Evolutionary conservation across 2,329 filamentous ascomycete species (phyloP), one percentile per base, ranked within the genome.

Genomic region (Emericellopsis cladophorae): DNA sequence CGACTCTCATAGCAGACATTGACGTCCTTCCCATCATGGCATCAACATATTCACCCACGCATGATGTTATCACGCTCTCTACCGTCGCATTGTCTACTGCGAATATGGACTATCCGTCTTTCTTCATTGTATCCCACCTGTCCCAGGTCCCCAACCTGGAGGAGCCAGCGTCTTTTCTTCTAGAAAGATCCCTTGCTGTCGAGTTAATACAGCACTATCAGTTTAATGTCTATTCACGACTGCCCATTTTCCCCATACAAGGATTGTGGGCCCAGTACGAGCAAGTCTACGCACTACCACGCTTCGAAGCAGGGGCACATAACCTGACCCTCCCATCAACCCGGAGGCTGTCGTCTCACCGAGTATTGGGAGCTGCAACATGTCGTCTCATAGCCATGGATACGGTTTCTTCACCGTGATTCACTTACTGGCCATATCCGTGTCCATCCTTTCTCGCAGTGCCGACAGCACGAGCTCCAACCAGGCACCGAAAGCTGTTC

Each of bases 241-340:
- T 52, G 32, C 50, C 50, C 2, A 51, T 52, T 36, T 52, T 52
- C 31, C 51, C 50, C 2, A 42, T 51, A 18, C 49, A 51, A 34
- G 50, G 50, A 2, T 51, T 52, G 42, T 51, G 48, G 50, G 45
- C 45, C 2, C 50, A 52, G 44, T 51, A 51, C 37, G 41, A 50
- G 34, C 44, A 47, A 10, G 48, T 52, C n/a, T 52, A 47, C 32
- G 18, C 18, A 21, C 18, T 21, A 21, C 18, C 18, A 21, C 18
- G 5, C 18, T 21, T 21, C 18, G 18, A 21, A 26, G n/a, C 14
- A 9, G 12, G n/a, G 37, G 29, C 26, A 18, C 37, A 21, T 50
- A 42, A 50, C 31, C 44, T 47, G 10, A 45, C 49, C 14, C 50
- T 48, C 31, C n/a, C 12, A 12, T 15, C 37, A 7, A 12, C 11